Base-by-base conservation (phyloP, 495 filamentous ascomycete species). In the Podospora didyma region DNA sequence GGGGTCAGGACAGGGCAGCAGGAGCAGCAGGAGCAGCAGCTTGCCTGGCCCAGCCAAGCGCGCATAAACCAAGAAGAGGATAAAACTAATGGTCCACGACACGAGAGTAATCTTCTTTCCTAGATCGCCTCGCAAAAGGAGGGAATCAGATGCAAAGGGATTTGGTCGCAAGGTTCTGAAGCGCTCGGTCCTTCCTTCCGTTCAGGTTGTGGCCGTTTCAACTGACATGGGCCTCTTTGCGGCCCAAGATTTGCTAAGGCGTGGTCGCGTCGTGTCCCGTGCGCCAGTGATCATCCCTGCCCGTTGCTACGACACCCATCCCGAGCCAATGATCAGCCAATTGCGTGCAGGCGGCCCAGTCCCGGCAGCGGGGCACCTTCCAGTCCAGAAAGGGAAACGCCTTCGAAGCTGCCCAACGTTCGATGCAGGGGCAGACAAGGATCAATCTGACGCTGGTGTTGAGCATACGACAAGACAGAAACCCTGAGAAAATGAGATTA, bases 181-280 rank as follows among this genome's bases (percentile, higher is more conserved):
- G 51, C 51, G 51, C 51, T 54, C 37, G 51, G 51, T 46, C 51
- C 51, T 46, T 54, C 37, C 20, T 22, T 44, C 39, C 5, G 39
- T 3, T 44, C 19, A 21, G 17, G 45, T 47, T 21, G n/a, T 47
- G 39, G 10, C 11, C 45, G 45, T 47, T 47, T 47, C 17, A 19
- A 1, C 17, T 12, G 39, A 17, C 39, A 42, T 28, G 47, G 26
- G 22, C 47, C 22, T 5, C 23, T 31, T 41, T 28, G 12, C 22
- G 55, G 23, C 46, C 56, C 35, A 54, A 59, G 52, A 59, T 50
- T 46, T 42, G 31, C 48, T 41, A 35, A 23, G 49, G 10, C 44
- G 35, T 50, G 53, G 57, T 44, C 61, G 48, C 45, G 57, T 53
- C 42, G 3, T 45, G 52, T 46, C 42, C 53, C 61, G 61, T 63